These are phyloP conservation scores for Neoboletus brunneissimus DNA, from an alignment of 768 basidiomycete genomes.

Conservation along the genomic window DNA sequence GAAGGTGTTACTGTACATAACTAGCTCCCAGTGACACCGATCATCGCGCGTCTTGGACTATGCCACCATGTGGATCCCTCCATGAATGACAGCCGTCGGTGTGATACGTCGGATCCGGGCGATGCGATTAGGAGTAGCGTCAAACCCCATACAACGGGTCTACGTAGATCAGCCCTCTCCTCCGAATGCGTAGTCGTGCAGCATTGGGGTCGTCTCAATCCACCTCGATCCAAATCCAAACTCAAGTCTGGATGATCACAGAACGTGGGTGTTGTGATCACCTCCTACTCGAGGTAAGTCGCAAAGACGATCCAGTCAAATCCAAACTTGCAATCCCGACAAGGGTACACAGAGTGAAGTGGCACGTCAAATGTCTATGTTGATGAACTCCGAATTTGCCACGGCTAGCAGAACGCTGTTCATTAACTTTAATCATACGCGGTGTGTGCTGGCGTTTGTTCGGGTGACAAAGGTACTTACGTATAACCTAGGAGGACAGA, in stretches of 20 bases:
- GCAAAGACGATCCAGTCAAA: neutral
- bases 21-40: neutral
- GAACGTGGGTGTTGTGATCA: neutral
- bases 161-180: neutral
- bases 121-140: neutral
- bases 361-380: neutral
- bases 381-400: neutral
- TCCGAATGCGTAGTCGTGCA: neutral
- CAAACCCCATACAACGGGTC: neutral
- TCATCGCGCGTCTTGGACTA: neutral
- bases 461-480: neutral
- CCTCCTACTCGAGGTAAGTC: neutral
- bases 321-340: neutral
- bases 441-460: neutral
- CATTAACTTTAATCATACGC: neutral
- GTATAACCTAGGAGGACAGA: neutral
- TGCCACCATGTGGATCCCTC: neutral
- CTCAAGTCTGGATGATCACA: neutral
- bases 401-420: neutral
- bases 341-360: neutral
- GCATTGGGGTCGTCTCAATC: neutral
- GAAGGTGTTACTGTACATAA: neutral
- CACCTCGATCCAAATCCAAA: neutral
- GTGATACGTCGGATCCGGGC: neutral
- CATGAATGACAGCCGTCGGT: neutral